A percentile compares a stretch with the other conserved stretches of the same genome.
Conservation (phyloP, 176 grass and related monocot species). For the Thalia dealbata region DNA sequence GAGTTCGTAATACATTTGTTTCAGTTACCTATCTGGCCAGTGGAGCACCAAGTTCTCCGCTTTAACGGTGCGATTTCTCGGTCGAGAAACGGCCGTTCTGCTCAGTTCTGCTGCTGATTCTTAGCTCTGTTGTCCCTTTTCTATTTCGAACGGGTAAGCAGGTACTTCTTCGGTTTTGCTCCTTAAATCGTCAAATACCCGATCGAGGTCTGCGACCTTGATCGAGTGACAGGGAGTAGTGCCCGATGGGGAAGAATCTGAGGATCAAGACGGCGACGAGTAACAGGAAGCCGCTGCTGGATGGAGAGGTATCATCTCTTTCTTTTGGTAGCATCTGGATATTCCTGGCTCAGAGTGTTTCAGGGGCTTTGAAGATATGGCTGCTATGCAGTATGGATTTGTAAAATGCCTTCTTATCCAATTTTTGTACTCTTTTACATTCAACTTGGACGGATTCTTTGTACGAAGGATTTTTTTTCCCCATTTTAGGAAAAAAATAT, state of each 20-base stretch:
- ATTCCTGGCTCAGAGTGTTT: background rate
- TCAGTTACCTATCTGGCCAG: too few relatives aligned
- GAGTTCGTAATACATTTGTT: too few relatives aligned
- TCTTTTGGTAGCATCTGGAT: background rate
- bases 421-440: background rate
- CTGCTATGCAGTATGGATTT: background rate
- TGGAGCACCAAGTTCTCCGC: too few relatives aligned
- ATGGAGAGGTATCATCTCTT: slow-evolving; percentile 28
- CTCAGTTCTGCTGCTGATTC: too few relatives aligned
- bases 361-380: too few relatives aligned
- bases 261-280: slow-evolving; percentile 39
- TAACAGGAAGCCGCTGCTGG: slow-evolving; percentile 38
- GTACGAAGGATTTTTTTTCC: too few relatives aligned
- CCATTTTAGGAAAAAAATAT: background rate
- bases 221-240: background rate
- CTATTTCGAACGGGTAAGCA: too few relatives aligned
- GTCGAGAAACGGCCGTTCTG: too few relatives aligned
- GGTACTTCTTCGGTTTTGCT: background rate
- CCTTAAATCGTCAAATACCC: background rate
- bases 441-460: background rate
- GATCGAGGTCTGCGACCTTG: background rate
- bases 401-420: too few relatives aligned
- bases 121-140: too few relatives aligned
- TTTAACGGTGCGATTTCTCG: too few relatives aligned
- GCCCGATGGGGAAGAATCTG: slow-evolving; percentile 36